phyloP scores from a whole-genome alignment of 164 flowering plant genomes.

The Echeveria elegans region DNA sequence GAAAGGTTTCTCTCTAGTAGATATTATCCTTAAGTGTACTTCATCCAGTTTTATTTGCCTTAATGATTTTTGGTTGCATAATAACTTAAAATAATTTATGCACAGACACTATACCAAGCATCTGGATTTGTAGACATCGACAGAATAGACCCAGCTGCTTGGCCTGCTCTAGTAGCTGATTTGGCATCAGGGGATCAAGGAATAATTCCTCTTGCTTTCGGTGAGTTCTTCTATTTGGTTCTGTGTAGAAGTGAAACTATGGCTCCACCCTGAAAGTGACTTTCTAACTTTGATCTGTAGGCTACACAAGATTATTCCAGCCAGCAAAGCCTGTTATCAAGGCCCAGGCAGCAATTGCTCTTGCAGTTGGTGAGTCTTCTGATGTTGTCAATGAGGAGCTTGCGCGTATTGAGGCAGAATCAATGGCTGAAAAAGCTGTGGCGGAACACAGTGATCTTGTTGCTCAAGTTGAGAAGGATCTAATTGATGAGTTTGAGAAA shows the following conservation, averaged over 20 bases:
- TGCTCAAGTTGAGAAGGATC: conserved; percentile 82
- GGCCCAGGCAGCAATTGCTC: conserved; percentile 96
- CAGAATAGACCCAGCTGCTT: conserved; percentile 83
- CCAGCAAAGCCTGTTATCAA: conserved; percentile 93
- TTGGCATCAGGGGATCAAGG: conserved; percentile 74
- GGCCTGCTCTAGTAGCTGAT: conserved; percentile 95
- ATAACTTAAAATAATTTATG: conserved; percentile 10
- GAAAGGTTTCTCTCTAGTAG: conserved; percentile 42
- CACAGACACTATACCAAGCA: conserved; percentile 48
- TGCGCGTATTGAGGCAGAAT: conserved; percentile 94
- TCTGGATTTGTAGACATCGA: conserved; percentile 88
- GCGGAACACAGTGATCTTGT: conserved; percentile 84
- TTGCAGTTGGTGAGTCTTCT: conserved; percentile 79
- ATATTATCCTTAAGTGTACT: not conserved
- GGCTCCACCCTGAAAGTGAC: not conserved
- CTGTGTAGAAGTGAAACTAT: not conserved
- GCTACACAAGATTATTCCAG: conserved; percentile 90
- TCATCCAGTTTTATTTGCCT: not conserved
- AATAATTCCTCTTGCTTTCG: conserved; percentile 83
- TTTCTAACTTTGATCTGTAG: conserved; percentile 20
- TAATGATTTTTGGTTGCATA: not conserved
- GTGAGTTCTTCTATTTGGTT: conserved; percentile 26
- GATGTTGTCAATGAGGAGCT: conserved; percentile 90
- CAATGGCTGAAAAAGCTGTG: conserved; percentile 88
- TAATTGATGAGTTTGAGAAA: conserved; percentile 66